Evolutionary conservation across 176 grass and related monocot genomes (phyloP).

Genomic region (Secale cereale): DNA sequence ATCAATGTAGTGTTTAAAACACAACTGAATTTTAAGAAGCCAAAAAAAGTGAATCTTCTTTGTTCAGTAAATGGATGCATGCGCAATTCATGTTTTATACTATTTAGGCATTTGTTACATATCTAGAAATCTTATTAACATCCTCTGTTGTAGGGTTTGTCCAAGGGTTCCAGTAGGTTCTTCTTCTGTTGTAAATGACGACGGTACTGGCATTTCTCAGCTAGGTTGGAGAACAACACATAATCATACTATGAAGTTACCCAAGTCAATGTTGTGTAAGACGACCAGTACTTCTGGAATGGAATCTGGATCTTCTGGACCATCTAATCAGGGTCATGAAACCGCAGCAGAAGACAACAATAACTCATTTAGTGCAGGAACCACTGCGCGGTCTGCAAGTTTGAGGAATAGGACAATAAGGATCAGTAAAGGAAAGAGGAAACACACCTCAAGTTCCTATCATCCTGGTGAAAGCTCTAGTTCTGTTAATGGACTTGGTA

Average conservation of each 20-base stretch:
- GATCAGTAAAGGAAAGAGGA: slow-evolving; percentile 36
- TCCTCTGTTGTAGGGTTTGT: slow-evolving; percentile 24
- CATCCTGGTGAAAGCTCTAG: slow-evolving; percentile 37
- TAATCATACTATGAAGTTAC: slow-evolving; percentile 33
- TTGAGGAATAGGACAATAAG: slow-evolving; percentile 26
- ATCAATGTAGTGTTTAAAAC: slow-evolving; percentile 4
- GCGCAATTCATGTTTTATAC: neutral
- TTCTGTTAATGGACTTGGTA: slow-evolving; percentile 34
- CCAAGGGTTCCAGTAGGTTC: slow-evolving; percentile 17
- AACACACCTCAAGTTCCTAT: slow-evolving; percentile 20
- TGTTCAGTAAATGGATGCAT: slow-evolving; percentile 1
- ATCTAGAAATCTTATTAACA: slow-evolving; percentile 8
- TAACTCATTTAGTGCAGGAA: slow-evolving; percentile 3
- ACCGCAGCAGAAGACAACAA: slow-evolving; percentile 18
- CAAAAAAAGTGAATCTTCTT: neutral
- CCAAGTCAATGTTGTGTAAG: neutral
- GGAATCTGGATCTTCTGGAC: slow-evolving; percentile 22
- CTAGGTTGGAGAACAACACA: slow-evolving; percentile 45
- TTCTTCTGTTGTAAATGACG: slow-evolving; percentile 12
- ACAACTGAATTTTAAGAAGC: neutral
- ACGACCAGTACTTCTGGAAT: neutral
- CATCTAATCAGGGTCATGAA: slow-evolving; percentile 11
- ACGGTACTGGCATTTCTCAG: slow-evolving; percentile 1
- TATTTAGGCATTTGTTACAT: neutral
- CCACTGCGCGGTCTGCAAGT: neutral